Evolutionary conservation across 768 basidiomycete species (phyloP).

Genomic region (Termitomyces sp.): DNA sequence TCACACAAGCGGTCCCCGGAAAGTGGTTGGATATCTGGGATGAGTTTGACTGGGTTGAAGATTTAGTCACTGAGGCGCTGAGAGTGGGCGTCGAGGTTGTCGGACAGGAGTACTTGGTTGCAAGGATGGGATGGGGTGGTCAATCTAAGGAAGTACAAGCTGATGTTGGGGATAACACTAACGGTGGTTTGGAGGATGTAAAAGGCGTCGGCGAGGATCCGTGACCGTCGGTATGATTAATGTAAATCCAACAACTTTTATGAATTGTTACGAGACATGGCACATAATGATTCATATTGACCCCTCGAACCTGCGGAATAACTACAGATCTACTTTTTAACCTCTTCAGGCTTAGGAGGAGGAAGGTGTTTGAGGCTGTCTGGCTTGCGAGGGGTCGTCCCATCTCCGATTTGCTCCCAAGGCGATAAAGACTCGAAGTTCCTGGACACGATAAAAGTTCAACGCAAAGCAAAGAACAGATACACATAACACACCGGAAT

Average conservation of each 20-base stretch:
- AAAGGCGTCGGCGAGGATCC: conserved; percentile 17
- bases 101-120: conserved; percentile 87
- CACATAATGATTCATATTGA: conserved; percentile 8
- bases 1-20: conserved; percentile 81
- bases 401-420: conserved; percentile 91
- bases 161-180: conserved; percentile 7
- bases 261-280: conserved; percentile 5
- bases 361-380: conserved; percentile 73
- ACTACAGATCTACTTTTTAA: conserved; percentile 60
- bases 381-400: conserved; percentile 47
- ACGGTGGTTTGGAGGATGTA: conserved; percentile 11
- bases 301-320: neutral
- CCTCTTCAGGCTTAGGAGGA: conserved; percentile 69
- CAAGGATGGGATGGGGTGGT: conserved; percentile 77
- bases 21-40: conserved; percentile 91
- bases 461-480: neutral
- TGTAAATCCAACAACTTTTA: conserved; percentile 2
- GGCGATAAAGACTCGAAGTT: conserved; percentile 93
- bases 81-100: conserved; percentile 83
- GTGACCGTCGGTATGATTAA: conserved; percentile 28
- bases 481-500: conserved; percentile 63
- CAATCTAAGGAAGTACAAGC: conserved; percentile 6
- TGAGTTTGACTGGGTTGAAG: conserved; percentile 94
- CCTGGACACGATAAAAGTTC: conserved; percentile 32
- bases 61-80: conserved; percentile 83